Percentiles rank a stretch among this genome's conserved stretches.
Conservation (phyloP, 345 rosid genomes). For the Gynandropsis gynandra region DNA sequence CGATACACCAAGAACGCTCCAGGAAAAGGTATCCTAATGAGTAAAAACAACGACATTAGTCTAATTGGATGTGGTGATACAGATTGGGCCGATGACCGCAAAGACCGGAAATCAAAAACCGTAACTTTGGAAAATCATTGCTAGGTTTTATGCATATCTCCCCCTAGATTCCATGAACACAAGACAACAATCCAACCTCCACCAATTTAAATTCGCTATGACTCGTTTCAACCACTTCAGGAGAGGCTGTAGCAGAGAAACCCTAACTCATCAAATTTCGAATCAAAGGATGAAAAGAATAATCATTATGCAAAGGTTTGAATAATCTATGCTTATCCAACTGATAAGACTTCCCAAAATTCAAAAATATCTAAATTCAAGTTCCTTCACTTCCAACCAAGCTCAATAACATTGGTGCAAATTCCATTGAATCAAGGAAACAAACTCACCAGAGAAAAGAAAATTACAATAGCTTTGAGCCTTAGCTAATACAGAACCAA, state of each 20-base stretch:
- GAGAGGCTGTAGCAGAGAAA: constrained; percentile 34
- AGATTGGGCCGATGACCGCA: too few species aligned
- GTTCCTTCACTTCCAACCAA: not conserved
- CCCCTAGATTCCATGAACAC: constrained; percentile 79
- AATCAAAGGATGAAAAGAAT: not conserved
- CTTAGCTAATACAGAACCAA: not conserved
- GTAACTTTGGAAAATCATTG: constrained; percentile 79
- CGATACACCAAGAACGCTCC: too few species aligned
- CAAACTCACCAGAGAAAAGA: not conserved
- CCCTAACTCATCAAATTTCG: not conserved
- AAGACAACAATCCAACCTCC: constrained; percentile 66
- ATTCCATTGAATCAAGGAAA: not conserved
- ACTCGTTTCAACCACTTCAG: constrained; percentile 42
- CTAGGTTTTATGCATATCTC: constrained; percentile 67
- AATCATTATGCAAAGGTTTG: too few species aligned
- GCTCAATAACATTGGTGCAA: not conserved
- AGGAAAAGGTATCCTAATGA: too few species aligned
- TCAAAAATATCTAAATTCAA: not conserved
- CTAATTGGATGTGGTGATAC: too few species aligned
- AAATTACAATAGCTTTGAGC: not conserved
- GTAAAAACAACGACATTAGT: too few species aligned
- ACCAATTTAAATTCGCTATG: constrained; percentile 37
- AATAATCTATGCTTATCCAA: not conserved
- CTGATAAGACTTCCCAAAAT: not conserved
- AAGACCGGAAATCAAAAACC: too few species aligned